Evolutionary conservation across 164 flowering plant genomes (phyloP).

Genomic region (Vitis amurensis): DNA sequence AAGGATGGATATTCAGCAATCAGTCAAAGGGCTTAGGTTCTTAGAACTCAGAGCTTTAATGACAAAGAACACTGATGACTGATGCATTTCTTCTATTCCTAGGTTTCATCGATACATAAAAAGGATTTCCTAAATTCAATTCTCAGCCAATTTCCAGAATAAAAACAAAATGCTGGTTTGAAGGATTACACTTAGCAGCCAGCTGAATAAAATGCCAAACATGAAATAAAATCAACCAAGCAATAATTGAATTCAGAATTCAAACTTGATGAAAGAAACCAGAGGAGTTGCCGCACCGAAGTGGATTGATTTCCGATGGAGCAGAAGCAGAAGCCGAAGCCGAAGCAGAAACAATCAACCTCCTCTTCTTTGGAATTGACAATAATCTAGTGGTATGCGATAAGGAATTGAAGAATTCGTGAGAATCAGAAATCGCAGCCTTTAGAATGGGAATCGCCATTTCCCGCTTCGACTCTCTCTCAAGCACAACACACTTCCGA

Average conservation of each 20-base stretch:
- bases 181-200: no score
- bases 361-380: constrained; percentile 8
- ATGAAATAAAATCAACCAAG: not conserved
- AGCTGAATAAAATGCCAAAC: no score
- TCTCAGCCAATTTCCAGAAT: no score
- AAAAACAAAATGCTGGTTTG: no score
- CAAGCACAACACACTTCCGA: not conserved
- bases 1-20: no score
- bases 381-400: not conserved
- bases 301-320: constrained; percentile 25
- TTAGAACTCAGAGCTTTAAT: no score
- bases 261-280: not conserved
- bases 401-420: not conserved
- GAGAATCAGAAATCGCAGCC: constrained; percentile 23
- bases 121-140: no score
- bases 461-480: constrained; percentile 11
- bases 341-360: constrained; percentile 15
- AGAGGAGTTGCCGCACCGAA: constrained; percentile 18
- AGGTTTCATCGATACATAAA: no score
- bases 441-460: constrained; percentile 32
- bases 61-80: no score
- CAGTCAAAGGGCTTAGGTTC: no score
- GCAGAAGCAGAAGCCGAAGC: not conserved
- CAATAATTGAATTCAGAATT: not conserved
- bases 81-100: no score